Evolutionary conservation across 148 eudicot species (phyloP), one percentile per base, ranked within the genome.

Genomic region (Spergularia marina): DNA sequence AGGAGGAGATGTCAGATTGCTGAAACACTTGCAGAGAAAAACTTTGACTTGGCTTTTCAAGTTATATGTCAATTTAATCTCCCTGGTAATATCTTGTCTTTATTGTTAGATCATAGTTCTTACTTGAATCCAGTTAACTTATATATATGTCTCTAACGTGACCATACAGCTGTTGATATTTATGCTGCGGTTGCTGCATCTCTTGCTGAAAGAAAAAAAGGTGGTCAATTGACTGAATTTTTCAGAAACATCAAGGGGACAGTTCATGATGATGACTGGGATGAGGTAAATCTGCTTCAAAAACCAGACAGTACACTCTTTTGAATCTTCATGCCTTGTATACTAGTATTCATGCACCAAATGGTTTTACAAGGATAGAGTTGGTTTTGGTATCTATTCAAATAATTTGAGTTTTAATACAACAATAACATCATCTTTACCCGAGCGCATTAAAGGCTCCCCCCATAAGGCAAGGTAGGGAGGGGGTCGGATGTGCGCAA

Each of bases 101-200:
- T 61, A 20, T 75, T 15, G 54, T 15, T 39, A 40, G 54, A 41
- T 65, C 62, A 39, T 52, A 11, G 14, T 36, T 77, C 51, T 58
- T 55, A 10, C 40, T 55, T 47, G 30, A 23, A 69, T 44, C 67
- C 51, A 4, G 21, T 80, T 21, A 76, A 49, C 70, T 63, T 74
- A 53, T 21, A 66, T 70, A 54, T 70, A 68, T 78, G 76, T 23
- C 55, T 74, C 65, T 78, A 56, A 70, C 72, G 70, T 52, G 18
- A 75, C 34, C 36, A 72, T 77, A 66, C 89, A 95, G 99, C 94
- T 79, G 96, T 95, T 78, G 94, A 95, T 78, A 95, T 95, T 76
- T 95, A 95, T 86, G 99, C 99, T 80, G 99, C 96, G 66, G 96
- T 95, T 84, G 96, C 99, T 62, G 89, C 99, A 76, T 95, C 99